Percentiles rank a stretch among this genome's conserved stretches.
These are phyloP conservation scores for Aspergillus neoniger DNA, from an alignment of 2,329 filamentous ascomycete species.

Conservation along the genomic window DNA sequence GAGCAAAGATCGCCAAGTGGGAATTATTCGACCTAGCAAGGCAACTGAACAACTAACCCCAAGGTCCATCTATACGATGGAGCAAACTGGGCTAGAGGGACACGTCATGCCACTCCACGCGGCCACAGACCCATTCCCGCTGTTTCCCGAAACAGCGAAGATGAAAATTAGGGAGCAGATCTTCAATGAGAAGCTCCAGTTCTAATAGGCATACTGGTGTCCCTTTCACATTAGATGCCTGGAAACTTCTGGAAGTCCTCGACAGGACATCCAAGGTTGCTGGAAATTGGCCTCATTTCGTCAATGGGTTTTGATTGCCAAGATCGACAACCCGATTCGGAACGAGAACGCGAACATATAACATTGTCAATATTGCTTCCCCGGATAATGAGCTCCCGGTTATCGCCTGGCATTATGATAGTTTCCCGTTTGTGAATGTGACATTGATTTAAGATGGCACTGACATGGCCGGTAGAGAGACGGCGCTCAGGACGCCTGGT, in stretches of 20 bases:
- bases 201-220: constrained; percentile 48
- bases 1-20: constrained; percentile 2
- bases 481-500: constrained; percentile 57
- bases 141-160: constrained; percentile 64
- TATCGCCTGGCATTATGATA: constrained; percentile 65
- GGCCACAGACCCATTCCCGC: constrained; percentile 62
- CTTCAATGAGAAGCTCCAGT: constrained; percentile 47
- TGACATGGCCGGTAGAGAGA: constrained; percentile 31
- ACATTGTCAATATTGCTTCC: neutral
- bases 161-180: constrained; percentile 62
- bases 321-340: neutral
- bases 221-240: constrained; percentile 62
- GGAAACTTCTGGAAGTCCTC: constrained; percentile 57
- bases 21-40: constrained; percentile 53
- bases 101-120: constrained; percentile 62
- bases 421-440: constrained; percentile 69
- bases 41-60: constrained; percentile 57
- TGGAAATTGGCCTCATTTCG: constrained; percentile 59
- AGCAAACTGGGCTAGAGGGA: constrained; percentile 52
- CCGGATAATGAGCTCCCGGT: constrained; percentile 53
- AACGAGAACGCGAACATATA: neutral
- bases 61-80: constrained; percentile 59
- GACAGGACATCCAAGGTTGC: constrained; percentile 58
- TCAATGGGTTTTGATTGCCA: constrained; percentile 49
- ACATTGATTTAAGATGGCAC: constrained; percentile 65